Evolutionary conservation across 345 rosid species (phyloP).

Genomic region (Aegle marmelos): DNA sequence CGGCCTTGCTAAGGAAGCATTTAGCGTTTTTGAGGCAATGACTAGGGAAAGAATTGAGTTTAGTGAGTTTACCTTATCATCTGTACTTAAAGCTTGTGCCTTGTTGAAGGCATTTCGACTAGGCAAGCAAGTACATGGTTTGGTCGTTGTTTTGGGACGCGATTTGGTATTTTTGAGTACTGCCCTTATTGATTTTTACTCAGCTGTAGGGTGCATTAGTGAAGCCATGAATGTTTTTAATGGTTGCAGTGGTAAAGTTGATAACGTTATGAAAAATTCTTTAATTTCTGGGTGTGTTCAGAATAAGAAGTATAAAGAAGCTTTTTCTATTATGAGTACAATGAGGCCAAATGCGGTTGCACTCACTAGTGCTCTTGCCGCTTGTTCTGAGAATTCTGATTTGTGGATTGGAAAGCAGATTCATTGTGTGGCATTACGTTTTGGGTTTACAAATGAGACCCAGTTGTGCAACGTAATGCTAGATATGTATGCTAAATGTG

Average conservation of each 20-base stretch:
- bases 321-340: slow-evolving; percentile 41
- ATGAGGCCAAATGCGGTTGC: slow-evolving; percentile 57
- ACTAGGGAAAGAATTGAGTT: slow-evolving; percentile 40
- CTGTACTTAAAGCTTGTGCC: slow-evolving; percentile 65
- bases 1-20: slow-evolving; percentile 50
- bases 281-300: slow-evolving; percentile 62
- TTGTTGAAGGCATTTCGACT: slow-evolving; percentile 43
- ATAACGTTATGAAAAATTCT: slow-evolving; percentile 60
- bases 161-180: slow-evolving; percentile 74
- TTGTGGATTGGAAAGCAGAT: slow-evolving; percentile 70
- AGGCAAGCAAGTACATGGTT: slow-evolving; percentile 76
- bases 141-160: slow-evolving; percentile 60
- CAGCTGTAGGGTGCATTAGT: slow-evolving; percentile 38
- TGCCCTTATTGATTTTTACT: slow-evolving; percentile 68
- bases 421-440: slow-evolving; percentile 53
- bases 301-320: slow-evolving; percentile 51
- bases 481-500: slow-evolving; percentile 81
- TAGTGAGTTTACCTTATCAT: slow-evolving; percentile 72
- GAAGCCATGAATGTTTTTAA: slow-evolving; percentile 61
- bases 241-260: slow-evolving; percentile 32
- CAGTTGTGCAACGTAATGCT: slow-evolving; percentile 69
- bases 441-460: slow-evolving; percentile 46
- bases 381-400: slow-evolving; percentile 70
- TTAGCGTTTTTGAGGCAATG: slow-evolving; percentile 54
- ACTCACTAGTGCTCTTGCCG: slow-evolving; percentile 60